Evolutionary conservation across 2,329 filamentous ascomycete species (phyloP).

Genomic region (Cladophialophora bantiana): DNA sequence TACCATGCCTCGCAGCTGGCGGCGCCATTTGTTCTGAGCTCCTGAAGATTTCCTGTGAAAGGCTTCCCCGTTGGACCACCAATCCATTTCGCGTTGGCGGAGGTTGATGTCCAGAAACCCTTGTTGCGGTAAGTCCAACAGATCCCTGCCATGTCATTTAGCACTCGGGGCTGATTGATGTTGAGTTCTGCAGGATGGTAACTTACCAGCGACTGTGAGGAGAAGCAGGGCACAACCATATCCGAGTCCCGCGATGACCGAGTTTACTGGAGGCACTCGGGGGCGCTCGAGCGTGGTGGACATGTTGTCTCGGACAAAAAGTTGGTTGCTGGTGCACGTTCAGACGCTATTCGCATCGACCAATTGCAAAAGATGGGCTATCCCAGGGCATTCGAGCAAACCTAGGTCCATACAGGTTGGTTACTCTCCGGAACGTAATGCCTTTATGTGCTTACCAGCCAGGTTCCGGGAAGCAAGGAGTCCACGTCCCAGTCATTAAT

Average conservation of each 20-base stretch:
- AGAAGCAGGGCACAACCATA: constrained; percentile 12
- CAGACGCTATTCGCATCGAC: not conserved
- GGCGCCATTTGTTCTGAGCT: constrained; percentile 28
- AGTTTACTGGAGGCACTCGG: constrained; percentile 10
- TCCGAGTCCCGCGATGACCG: constrained; percentile 7
- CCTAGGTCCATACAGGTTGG: not conserved
- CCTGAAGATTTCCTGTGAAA: constrained; percentile 28
- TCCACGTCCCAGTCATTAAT: not conserved
- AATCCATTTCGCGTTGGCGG: constrained; percentile 30
- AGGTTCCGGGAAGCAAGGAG: not conserved
- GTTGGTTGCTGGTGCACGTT: not conserved
- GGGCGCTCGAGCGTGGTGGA: constrained; percentile 2
- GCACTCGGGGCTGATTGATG: not conserved
- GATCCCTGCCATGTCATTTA: constrained; percentile 28
- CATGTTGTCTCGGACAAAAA: constrained; percentile 6
- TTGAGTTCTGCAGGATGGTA: not conserved
- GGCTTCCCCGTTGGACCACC: constrained; percentile 26
- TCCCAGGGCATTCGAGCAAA: not conserved
- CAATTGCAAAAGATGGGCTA: not conserved
- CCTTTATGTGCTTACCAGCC: not conserved
- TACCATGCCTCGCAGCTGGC: constrained; percentile 32
- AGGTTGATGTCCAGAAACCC: constrained; percentile 28
- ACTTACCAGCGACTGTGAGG: constrained; percentile 11
- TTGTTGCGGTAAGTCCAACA: constrained; percentile 29
- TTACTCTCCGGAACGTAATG: not conserved